phyloP scores from a whole-genome alignment of 2,329 filamentous ascomycete species.

The Fusarium aywerte region DNA sequence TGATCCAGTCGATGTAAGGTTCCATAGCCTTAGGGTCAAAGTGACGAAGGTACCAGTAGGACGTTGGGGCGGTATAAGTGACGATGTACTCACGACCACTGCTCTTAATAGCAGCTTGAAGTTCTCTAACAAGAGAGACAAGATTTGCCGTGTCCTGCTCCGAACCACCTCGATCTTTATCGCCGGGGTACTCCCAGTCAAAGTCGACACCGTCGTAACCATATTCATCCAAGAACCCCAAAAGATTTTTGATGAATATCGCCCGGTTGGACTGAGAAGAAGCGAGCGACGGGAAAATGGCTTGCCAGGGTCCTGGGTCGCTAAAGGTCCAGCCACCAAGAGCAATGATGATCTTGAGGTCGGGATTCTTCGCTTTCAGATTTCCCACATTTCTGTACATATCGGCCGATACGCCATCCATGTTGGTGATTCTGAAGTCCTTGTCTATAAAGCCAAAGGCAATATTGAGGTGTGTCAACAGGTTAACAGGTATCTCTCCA shows the following conservation, averaged over 20 bases:
- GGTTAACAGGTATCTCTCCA: not conserved
- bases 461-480: not conserved
- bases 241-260: conserved; percentile 52
- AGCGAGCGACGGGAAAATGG: conserved; percentile 44
- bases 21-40: conserved; percentile 36
- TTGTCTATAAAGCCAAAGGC: not conserved
- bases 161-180: conserved; percentile 39
- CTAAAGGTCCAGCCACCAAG: conserved; percentile 58
- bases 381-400: conserved; percentile 44
- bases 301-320: conserved; percentile 24
- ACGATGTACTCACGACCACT: not conserved
- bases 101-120: not conserved
- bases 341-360: conserved; percentile 49
- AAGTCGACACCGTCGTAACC: conserved; percentile 47
- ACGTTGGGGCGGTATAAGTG: conserved; percentile 41
- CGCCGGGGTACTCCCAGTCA: conserved; percentile 48
- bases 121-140: not conserved
- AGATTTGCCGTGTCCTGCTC: conserved; percentile 39
- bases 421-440: not conserved
- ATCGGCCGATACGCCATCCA: not conserved
- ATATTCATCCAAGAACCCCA: conserved; percentile 37
- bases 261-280: conserved; percentile 39
- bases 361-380: conserved; percentile 44
- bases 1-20: conserved; percentile 51
- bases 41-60: conserved; percentile 48